Conservation (phyloP, 1,139 yeast genomes). For the Pichia sp. region DNA sequence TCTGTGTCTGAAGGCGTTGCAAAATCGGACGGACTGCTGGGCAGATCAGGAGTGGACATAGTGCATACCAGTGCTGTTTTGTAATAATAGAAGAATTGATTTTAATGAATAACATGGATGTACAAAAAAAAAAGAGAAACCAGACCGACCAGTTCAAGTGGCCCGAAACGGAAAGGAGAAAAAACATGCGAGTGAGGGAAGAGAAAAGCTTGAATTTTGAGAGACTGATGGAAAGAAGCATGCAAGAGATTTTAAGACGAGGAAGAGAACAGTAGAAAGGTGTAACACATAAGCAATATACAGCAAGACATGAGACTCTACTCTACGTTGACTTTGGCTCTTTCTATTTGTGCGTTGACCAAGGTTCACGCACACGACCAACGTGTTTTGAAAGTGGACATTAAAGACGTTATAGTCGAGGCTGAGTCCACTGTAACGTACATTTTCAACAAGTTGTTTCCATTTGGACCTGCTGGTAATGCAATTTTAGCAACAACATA, state of each 20-base stretch:
- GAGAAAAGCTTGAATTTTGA: too few relatives aligned
- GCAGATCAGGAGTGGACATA: slow-evolving; percentile 1
- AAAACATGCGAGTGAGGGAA: too few relatives aligned
- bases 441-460: slow-evolving; percentile 39
- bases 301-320: background rate
- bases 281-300: too few relatives aligned
- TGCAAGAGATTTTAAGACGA: too few relatives aligned
- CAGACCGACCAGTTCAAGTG: too few relatives aligned
- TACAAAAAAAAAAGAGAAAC: too few relatives aligned
- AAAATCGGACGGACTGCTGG: slow-evolving; percentile 6
- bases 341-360: background rate
- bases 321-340: background rate
- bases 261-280: too few relatives aligned
- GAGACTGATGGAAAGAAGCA: too few relatives aligned
- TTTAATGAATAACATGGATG: too few relatives aligned
- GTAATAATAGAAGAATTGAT: too few relatives aligned
- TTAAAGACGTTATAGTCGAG: background rate
- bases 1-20: background rate
- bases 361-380: background rate
- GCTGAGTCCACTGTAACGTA: slow-evolving; percentile 19
- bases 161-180: too few relatives aligned
- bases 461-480: slow-evolving; percentile 51
- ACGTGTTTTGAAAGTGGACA: slow-evolving; percentile 2
- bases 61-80: too few relatives aligned
- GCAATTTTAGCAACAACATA: slow-evolving; percentile 56